Evolutionary conservation across 148 eudicot species (phyloP), one percentile per base, ranked within the genome.

Genomic region (Linanthus parryae): DNA sequence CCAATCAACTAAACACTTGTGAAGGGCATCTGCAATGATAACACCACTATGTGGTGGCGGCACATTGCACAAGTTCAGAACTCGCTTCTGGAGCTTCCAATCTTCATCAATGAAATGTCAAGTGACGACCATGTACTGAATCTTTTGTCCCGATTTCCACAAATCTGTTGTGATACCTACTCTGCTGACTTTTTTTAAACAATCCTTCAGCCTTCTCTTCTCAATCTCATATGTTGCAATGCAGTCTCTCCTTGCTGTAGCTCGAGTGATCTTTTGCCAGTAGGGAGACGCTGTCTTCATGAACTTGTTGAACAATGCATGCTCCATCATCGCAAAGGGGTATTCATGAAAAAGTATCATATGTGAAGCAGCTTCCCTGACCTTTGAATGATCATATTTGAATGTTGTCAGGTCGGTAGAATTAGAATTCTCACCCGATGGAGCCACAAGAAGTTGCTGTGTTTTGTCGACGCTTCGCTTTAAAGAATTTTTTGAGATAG

Each of bases 321-420:
- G n/a, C 24, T 50, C 39, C 54, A 50, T 50, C 15, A 24, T 21
- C 27, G 33, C 20, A 33, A 49, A 51, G 0, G 41, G 15, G 33
- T 51, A 12, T 18, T 51, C 41, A 12, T 51, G 41, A 17, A 11
- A 30, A 16, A 51, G 41, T 19, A 52, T 35, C 40, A 52, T 52
- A 7, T 21, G 16, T 0, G 44, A 34, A 31, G 20, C 17, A 21
- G 13, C 29, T 52, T 52, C 41, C n/a, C 20, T 19, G 3, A 52
- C 43, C 22, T 52, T 52, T 15, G 19, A 27, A 35, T 52, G 21
- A n/a, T 52, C 41, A 21, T 52, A 52, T 9, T 15, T 52, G 30
- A 31, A 52, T 5, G 10, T 52, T 12, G 18, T 14, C n/a, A n/a
- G n/a, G n/a, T n/a, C n/a, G n/a, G n/a, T n/a, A n/a, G n/a, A n/a